A percentile compares a stretch with the other conserved stretches of the same genome.
Evolutionary conservation across 73 alveolate species (phyloP).

Genomic region (Symbiodinium natans): DNA sequence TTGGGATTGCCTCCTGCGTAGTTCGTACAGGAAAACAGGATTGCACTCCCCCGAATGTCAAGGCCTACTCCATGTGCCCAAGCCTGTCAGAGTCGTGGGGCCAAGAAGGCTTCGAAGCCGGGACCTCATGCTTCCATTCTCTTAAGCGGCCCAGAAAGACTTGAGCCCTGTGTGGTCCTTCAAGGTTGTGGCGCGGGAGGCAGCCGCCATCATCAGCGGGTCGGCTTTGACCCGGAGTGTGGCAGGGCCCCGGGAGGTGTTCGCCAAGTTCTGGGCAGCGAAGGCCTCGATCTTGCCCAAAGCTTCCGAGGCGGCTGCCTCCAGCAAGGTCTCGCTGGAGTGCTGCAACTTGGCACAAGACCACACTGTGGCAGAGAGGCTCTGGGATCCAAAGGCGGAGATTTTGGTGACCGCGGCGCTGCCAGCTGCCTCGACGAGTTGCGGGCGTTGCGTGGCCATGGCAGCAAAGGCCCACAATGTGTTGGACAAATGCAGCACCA

Average conservation of each 20-base stretch:
- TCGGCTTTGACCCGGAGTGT: constrained; percentile 66
- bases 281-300: constrained; percentile 41
- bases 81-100: too few species aligned
- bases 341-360: constrained; percentile 4
- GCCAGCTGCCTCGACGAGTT: constrained; percentile 30
- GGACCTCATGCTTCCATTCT: too few species aligned
- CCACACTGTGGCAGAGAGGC: constrained; percentile 84
- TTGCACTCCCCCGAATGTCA: too few species aligned
- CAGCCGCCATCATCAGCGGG: constrained; percentile 27
- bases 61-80: too few species aligned
- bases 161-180: too few species aligned
- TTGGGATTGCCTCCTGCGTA: constrained; percentile 50
- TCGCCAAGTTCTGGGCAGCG: constrained; percentile 87
- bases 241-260: constrained; percentile 49
- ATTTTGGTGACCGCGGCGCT: constrained; percentile 30
- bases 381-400: constrained; percentile 56
- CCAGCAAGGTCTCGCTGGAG: not conserved
- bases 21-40: not conserved
- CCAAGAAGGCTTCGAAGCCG: too few species aligned
- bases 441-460: not conserved
- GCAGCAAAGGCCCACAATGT: constrained; percentile 85
- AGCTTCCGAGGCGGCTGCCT: not conserved
- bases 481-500: constrained; percentile 72
- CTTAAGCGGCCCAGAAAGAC: too few species aligned
- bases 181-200: constrained; percentile 6